These are phyloP conservation scores for Chondrus crispus DNA, from an alignment of 23 red algal genomes.

Conservation along the genomic window DNA sequence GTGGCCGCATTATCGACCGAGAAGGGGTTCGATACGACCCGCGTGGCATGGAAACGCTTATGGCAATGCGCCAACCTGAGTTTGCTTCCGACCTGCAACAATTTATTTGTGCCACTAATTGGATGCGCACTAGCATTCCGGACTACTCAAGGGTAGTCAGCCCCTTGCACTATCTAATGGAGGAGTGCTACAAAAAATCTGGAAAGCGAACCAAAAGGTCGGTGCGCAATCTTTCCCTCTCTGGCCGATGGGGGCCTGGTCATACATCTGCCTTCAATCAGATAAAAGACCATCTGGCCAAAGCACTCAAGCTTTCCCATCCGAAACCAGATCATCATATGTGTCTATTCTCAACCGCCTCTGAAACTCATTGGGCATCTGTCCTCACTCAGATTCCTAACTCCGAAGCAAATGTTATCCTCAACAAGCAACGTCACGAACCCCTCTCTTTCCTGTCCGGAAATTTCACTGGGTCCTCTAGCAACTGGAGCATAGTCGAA, in stretches of 20 bases:
- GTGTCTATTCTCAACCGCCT: constrained; percentile 6
- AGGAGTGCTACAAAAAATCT: neutral
- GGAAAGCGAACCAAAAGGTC: constrained; percentile 8
- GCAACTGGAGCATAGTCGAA: constrained; percentile 11
- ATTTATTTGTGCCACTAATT: neutral
- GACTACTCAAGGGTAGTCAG: neutral
- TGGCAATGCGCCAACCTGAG: neutral
- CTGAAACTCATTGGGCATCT: constrained; percentile 1
- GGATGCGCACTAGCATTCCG: neutral
- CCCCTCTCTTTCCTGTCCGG: neutral
- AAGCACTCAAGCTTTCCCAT: neutral
- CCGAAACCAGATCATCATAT: neutral
- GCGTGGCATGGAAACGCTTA: neutral
- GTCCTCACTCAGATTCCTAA: constrained; percentile 17
- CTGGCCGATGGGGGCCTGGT: constrained; percentile 5
- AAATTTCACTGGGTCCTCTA: neutral
- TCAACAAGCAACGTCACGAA: neutral
- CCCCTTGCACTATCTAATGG: constrained; percentile 17
- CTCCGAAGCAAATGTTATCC: neutral
- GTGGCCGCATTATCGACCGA: neutral
- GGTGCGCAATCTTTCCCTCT: neutral
- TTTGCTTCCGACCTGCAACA: neutral
- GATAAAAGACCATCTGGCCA: constrained; percentile 11
- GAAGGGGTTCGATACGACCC: neutral
- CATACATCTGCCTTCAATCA: constrained; percentile 6